Conservation (phyloP, 2,329 filamentous ascomycete genomes). For the Diaporthe vaccinii region DNA sequence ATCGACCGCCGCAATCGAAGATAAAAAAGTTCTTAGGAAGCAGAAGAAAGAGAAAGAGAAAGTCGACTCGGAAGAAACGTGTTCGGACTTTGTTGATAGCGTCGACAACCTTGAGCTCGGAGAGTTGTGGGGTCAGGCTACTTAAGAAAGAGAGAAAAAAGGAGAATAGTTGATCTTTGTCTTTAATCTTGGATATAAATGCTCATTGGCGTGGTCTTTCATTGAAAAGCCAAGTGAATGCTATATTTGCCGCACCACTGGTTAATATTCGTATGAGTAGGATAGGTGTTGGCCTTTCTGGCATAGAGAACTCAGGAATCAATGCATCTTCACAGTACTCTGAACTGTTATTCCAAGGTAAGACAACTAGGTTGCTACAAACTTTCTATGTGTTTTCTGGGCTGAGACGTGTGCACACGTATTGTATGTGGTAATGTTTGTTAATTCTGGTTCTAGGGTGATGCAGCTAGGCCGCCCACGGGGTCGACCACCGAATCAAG, state of each 20-base stretch:
- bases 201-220: neutral
- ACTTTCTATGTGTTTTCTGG: too few relatives aligned
- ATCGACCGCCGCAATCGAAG: neutral
- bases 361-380: too few relatives aligned
- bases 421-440: too few relatives aligned
- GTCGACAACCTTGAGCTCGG: neutral
- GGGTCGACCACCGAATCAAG: too few relatives aligned
- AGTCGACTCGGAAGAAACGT: neutral
- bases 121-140: neutral
- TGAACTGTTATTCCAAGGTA: too few relatives aligned
- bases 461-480: too few relatives aligned
- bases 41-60: slow-evolving; percentile 13
- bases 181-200: neutral
- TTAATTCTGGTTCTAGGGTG: too few relatives aligned
- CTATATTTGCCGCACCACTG: neutral
- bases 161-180: neutral
- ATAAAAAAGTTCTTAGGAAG: neutral
- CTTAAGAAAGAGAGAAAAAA: neutral
- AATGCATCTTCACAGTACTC: too few relatives aligned
- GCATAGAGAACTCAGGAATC: too few relatives aligned
- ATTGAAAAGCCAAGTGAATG: neutral
- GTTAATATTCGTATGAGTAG: neutral
- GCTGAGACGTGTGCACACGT: too few relatives aligned
- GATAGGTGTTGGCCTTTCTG: too few relatives aligned
- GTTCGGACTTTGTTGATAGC: neutral